A percentile compares a stretch with the other conserved stretches of the same genome.
phyloP scores from a whole-genome alignment of 2,329 filamentous ascomycete species.

The Chaetomiaceae sp. region DNA sequence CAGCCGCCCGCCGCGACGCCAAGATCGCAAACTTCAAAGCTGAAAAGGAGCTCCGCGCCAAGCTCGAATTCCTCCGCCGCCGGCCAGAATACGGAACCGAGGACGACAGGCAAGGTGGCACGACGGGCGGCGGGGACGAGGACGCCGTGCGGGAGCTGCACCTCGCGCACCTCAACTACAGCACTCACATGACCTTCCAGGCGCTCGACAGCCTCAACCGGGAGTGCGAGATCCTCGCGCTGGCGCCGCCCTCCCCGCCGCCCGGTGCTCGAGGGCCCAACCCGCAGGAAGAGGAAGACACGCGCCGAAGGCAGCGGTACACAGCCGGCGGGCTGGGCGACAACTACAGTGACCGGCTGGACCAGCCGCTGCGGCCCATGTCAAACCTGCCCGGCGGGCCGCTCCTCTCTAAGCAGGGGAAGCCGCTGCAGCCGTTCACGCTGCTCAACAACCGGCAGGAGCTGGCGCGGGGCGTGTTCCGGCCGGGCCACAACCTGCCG shows the following conservation, averaged over 20 bases:
- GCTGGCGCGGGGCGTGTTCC: constrained; percentile 76
- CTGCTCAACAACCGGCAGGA: constrained; percentile 73
- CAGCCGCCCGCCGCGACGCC: constrained; percentile 66
- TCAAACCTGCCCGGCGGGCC: constrained; percentile 53
- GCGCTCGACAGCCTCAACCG: constrained; percentile 81
- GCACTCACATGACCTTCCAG: constrained; percentile 76
- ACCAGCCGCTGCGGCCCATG: constrained; percentile 55
- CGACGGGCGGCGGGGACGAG: constrained; percentile 71
- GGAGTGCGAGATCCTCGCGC: constrained; percentile 76
- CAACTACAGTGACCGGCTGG: constrained; percentile 68
- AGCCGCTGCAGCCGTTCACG: constrained; percentile 87
- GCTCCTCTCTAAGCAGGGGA: constrained; percentile 71
- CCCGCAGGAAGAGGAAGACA: constrained; percentile 40
- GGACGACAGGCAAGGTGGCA: constrained; percentile 47
- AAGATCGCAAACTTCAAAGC: constrained; percentile 84
- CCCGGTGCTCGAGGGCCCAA: constrained; percentile 23
- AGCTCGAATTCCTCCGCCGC: constrained; percentile 58
- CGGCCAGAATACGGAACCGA: constrained; percentile 53
- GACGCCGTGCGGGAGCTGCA: constrained; percentile 76
- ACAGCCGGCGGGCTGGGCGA: constrained; percentile 17
- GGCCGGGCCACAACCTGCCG: constrained; percentile 84
- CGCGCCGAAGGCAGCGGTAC: constrained; percentile 33
- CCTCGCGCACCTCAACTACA: constrained; percentile 68
- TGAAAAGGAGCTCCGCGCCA: constrained; percentile 80
- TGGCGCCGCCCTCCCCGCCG: constrained; percentile 52